phyloP scores from a whole-genome alignment of 106 monocot species.

The Allium cepa region DNA sequence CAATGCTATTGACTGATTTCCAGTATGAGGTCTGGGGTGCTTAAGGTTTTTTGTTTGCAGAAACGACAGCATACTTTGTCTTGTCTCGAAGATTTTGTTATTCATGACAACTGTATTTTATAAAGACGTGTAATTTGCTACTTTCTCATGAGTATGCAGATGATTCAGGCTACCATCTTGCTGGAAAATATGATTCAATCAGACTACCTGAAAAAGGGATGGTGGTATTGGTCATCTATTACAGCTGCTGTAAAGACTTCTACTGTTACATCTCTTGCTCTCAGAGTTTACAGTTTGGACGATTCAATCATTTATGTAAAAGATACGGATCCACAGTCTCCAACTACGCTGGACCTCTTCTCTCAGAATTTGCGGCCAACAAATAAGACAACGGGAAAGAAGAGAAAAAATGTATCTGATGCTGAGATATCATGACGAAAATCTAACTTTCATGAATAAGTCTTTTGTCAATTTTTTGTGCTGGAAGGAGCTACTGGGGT shows the following conservation, averaged over 20 bases:
- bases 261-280: constrained; percentile 72
- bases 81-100: neutral
- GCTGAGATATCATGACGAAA: constrained; percentile 18
- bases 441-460: constrained; percentile 1
- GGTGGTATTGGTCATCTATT: constrained; percentile 97
- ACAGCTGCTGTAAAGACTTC: constrained; percentile 70
- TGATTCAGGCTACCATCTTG: constrained; percentile 75
- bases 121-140: neutral
- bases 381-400: constrained; percentile 48
- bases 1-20: no score
- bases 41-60: no score
- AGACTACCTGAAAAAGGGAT: constrained; percentile 60
- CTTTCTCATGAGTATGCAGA: constrained; percentile 24
- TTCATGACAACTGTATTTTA: no score
- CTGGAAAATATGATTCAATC: constrained; percentile 80
- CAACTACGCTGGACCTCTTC: constrained; percentile 12
- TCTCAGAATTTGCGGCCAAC: constrained; percentile 22
- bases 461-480: constrained; percentile 12
- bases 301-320: constrained; percentile 69
- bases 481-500: neutral
- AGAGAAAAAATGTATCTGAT: constrained; percentile 52
- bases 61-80: no score
- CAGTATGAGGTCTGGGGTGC: no score
- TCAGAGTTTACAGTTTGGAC: constrained; percentile 75
- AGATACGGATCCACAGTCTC: constrained; percentile 23